Conservation (phyloP, 2,329 filamentous ascomycete species). For the Epichloe glyceriae region DNA sequence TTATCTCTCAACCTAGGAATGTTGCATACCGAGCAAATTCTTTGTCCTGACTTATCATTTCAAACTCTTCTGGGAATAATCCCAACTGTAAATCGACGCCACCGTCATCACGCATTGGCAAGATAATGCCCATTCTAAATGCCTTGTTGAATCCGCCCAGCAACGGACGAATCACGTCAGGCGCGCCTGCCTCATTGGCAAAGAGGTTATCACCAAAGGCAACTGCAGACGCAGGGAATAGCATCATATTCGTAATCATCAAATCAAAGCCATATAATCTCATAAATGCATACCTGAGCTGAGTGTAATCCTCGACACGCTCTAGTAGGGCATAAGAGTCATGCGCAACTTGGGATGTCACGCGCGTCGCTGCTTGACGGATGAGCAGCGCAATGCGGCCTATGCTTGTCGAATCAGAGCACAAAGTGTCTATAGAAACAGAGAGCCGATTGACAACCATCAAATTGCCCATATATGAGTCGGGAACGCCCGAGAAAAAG, state of each 20-base stretch:
- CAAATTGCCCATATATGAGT: constrained; percentile 17
- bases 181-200: constrained; percentile 11
- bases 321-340: constrained; percentile 17
- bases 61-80: constrained; percentile 16
- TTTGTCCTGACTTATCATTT: constrained; percentile 13
- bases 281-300: background rate
- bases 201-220: constrained; percentile 17
- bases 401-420: constrained; percentile 15
- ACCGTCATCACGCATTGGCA: constrained; percentile 17
- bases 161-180: constrained; percentile 17
- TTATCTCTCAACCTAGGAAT: background rate
- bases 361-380: constrained; percentile 13
- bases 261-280: constrained; percentile 4
- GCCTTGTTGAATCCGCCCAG: constrained; percentile 14
- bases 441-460: constrained; percentile 16
- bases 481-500: constrained; percentile 17
- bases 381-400: constrained; percentile 13
- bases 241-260: constrained; percentile 19
- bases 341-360: constrained; percentile 15
- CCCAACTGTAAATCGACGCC: constrained; percentile 17
- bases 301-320: constrained; percentile 13
- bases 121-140: constrained; percentile 15
- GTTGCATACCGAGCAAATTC: constrained; percentile 15
- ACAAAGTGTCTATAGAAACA: constrained; percentile 15
- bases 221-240: constrained; percentile 16